phyloP scores from a whole-genome alignment of 495 filamentous ascomycete species.

The Penicillium desertorum region DNA sequence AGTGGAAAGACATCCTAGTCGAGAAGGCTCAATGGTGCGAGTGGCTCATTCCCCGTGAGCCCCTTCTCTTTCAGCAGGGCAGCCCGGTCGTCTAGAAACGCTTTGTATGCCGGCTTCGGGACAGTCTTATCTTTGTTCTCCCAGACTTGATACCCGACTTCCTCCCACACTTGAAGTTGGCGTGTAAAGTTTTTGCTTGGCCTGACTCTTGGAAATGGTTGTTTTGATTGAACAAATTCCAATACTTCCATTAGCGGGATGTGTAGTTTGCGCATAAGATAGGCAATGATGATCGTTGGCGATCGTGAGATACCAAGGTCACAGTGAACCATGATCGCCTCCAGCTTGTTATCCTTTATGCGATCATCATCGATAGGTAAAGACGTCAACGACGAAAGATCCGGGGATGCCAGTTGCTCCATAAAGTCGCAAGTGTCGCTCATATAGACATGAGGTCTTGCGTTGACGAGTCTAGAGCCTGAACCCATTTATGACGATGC shows the following conservation, averaged over 20 bases:
- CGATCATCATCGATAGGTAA: slow-evolving; percentile 20
- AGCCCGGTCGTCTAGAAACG: slow-evolving; percentile 28
- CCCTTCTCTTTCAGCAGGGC: background rate
- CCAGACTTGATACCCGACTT: slow-evolving; percentile 37
- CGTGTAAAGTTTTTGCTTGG: background rate
- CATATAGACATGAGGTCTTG: slow-evolving; percentile 35
- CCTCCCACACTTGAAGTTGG: background rate
- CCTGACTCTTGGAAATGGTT: background rate
- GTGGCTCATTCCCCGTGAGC: background rate
- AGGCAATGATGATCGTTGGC: slow-evolving; percentile 29
- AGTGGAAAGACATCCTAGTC: background rate
- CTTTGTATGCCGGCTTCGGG: slow-evolving; percentile 31
- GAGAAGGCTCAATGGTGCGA: background rate
- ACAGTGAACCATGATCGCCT: slow-evolving; percentile 38
- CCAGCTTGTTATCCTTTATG: slow-evolving; percentile 13
- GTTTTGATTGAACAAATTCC: background rate
- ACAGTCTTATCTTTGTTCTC: slow-evolving; percentile 27
- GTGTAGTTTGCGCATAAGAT: background rate
- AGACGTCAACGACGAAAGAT: slow-evolving; percentile 17
- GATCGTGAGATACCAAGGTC: slow-evolving; percentile 40
- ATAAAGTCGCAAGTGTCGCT: slow-evolving; percentile 44
- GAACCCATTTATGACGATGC: slow-evolving; percentile 34
- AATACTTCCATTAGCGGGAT: background rate
- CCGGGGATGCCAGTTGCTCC: slow-evolving; percentile 31
- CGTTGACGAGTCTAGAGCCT: slow-evolving; percentile 36